phyloP scores from a whole-genome alignment of 768 basidiomycete genomes.

The Serendipita sp. region DNA sequence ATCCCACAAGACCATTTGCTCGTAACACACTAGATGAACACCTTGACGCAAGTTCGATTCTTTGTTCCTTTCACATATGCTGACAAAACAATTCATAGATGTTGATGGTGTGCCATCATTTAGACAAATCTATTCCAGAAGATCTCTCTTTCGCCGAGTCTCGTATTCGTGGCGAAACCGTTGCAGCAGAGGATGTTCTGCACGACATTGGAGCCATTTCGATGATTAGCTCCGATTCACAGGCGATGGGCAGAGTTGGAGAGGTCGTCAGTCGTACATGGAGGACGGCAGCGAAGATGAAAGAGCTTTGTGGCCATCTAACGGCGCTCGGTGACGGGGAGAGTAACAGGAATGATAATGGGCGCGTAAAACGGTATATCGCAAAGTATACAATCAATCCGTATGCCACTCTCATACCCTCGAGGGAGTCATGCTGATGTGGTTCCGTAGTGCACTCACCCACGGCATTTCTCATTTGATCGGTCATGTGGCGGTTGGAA shows the following conservation, averaged over 20 bases:
- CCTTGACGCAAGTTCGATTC: slow-evolving; percentile 53
- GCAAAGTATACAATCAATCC: slow-evolving; percentile 97
- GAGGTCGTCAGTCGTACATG: slow-evolving; percentile 88
- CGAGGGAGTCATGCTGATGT: neutral
- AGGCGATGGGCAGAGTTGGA: slow-evolving; percentile 96
- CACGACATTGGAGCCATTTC: slow-evolving; percentile 89
- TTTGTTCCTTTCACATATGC: neutral
- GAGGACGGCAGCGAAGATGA: slow-evolving; percentile 95
- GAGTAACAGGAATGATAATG: slow-evolving; percentile 50
- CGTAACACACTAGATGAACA: slow-evolving; percentile 92
- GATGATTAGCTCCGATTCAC: slow-evolving; percentile 92
- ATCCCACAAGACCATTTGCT: slow-evolving; percentile 86
- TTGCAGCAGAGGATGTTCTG: slow-evolving; percentile 92
- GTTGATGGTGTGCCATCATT: slow-evolving; percentile 99
- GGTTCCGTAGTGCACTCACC: slow-evolving; percentile 56
- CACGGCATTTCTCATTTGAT: slow-evolving; percentile 83
- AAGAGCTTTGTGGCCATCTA: slow-evolving; percentile 60
- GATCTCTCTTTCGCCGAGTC: slow-evolving; percentile 95
- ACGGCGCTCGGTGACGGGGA: slow-evolving; percentile 49
- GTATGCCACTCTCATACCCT: slow-evolving; percentile 33
- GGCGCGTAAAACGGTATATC: slow-evolving; percentile 84
- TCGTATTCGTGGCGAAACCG: slow-evolving; percentile 88
- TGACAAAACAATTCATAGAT: slow-evolving; percentile 42
- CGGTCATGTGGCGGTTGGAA: slow-evolving; percentile 68
- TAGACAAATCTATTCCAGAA: slow-evolving; percentile 81